Conservation (phyloP, 345 rosid species). For the Bruguiera sexangula region DNA sequence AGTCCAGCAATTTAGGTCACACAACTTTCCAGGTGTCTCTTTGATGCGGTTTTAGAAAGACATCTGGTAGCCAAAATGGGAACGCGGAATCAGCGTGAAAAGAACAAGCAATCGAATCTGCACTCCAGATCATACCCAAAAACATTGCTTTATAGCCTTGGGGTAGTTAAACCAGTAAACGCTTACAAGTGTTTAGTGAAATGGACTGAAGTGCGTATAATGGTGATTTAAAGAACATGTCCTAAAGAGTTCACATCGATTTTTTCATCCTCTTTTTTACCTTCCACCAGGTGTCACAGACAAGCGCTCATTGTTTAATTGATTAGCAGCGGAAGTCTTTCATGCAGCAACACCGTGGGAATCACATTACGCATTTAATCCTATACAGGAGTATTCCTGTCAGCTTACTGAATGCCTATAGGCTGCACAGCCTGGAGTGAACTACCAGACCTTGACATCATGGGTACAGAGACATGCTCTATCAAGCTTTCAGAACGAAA, state of each 20-base stretch:
- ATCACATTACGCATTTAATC: not conserved
- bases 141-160: not conserved
- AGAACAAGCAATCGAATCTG: slow-evolving; percentile 24
- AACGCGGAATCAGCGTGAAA: slow-evolving; percentile 13
- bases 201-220: not conserved
- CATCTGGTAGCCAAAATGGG: slow-evolving; percentile 5
- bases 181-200: not conserved
- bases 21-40: slow-evolving; percentile 19
- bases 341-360: not conserved
- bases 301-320: not conserved
- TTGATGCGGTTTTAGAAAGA: slow-evolving; percentile 3
- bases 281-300: not conserved
- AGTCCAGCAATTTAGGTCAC: slow-evolving; percentile 7
- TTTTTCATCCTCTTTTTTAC: not conserved
- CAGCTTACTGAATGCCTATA: not conserved
- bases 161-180: slow-evolving; percentile 5
- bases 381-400: not conserved
- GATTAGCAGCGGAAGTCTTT: not conserved
- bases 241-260: not conserved
- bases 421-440: not conserved
- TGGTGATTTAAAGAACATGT: not conserved
- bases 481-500: too few species aligned
- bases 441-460: not conserved
- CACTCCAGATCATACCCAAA: slow-evolving; percentile 1
- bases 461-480: too few species aligned